phyloP scores from a whole-genome alignment of 345 rosid species.

The Camelina neglecta region DNA sequence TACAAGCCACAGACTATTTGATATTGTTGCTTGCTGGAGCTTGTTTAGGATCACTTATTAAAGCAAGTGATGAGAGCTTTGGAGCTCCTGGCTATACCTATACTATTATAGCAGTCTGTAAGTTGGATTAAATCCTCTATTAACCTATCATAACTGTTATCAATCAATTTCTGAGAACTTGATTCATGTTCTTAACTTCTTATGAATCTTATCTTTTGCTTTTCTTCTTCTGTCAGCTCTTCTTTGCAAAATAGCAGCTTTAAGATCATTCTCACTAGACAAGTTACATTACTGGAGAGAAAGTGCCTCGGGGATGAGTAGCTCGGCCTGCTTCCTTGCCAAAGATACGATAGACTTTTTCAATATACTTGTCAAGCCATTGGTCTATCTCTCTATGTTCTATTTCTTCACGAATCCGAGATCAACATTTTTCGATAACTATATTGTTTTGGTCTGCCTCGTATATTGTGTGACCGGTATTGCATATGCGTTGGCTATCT shows the following conservation, averaged over 20 bases:
- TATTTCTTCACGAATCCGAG: constrained; percentile 92
- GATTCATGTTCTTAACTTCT: not conserved
- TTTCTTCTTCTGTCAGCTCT: constrained; percentile 65
- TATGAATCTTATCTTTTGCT: not conserved
- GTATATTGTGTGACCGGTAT: constrained; percentile 96
- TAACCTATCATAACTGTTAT: not conserved
- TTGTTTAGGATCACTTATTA: constrained; percentile 78
- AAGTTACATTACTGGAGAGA: constrained; percentile 96
- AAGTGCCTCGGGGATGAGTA: constrained; percentile 93
- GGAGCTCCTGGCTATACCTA: constrained; percentile 79
- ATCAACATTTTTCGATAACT: constrained; percentile 78
- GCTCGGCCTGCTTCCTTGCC: constrained; percentile 88
- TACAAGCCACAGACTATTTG: constrained; percentile 81
- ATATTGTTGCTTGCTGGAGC: constrained; percentile 94
- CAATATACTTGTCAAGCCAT: constrained; percentile 80
- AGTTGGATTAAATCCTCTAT: constrained; percentile 41
- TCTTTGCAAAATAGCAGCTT: constrained; percentile 85
- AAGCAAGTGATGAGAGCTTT: constrained; percentile 67
- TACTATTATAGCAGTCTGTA: constrained; percentile 93
- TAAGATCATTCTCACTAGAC: constrained; percentile 87
- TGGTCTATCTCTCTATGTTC: constrained; percentile 91
- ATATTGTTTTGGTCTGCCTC: constrained; percentile 77
- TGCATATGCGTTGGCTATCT: constrained; percentile 85
- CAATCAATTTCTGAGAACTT: not conserved
- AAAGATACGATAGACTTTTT: constrained; percentile 89